Base-by-base conservation (phyloP, 257 asterid genomes). In the Solanum paucissectum region DNA sequence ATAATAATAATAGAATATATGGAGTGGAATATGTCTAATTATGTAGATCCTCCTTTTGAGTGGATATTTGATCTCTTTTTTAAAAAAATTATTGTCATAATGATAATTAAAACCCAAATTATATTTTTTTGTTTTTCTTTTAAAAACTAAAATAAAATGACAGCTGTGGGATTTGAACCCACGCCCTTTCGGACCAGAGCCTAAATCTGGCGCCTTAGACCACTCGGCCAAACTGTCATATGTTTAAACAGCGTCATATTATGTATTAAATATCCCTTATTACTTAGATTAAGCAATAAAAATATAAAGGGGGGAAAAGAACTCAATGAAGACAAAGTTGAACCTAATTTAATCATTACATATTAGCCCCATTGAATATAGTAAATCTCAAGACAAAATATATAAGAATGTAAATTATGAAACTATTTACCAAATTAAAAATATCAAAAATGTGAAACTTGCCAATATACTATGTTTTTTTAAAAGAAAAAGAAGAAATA, bases 201-300 rank as follows among this genome's bases (percentile, higher is more conserved):
- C 98, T 96, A 96, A 96, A 95, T 96, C 98, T 93, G 98, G 98
- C 99, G 98, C 98, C 98, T 97, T 97, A 95, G 98, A 97, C 98
- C 98, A 95, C 98, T 95, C 99, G 98, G 98, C 98, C 98, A 97
- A 97, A 95, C 96, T 94, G 98, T 96, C 96, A 40, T 4, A 25
- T 13, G 33, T 5, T 3, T 21, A 20, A 0, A 7, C 32, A 29
- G 32, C 32, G 32, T 2, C 32, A 29, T 29, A 29, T 58, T 20
- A 58, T 58, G 2, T 58, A 20, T 20, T 58, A 7, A 58, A 20
- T 20, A 58, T 14, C 9, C 9, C 18, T 55, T 14, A 18, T 55
- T 6, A 16, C 64, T 55, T 55, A 18, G 64, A 55, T 55, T 52
- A 52, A 18, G 62, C 62, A 16, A 16, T 18, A 52, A 52, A 52